Evolutionary conservation across 257 asterid genomes (phyloP).

Genomic region (Datura wrightii): DNA sequence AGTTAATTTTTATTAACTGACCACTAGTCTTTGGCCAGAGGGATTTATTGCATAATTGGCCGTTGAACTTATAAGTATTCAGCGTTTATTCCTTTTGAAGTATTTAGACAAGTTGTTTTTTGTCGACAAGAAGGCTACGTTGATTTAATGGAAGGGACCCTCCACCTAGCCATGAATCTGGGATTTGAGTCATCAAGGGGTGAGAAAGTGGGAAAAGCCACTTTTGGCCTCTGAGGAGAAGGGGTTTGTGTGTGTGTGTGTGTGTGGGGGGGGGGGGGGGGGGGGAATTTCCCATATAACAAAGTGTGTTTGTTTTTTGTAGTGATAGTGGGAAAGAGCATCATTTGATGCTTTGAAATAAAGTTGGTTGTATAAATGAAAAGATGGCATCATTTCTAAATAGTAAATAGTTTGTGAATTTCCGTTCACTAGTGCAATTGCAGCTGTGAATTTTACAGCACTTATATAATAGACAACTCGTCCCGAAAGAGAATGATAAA

Average conservation of each 20-base stretch:
- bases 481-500: not conserved
- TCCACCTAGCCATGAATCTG: not conserved
- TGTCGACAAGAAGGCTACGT: not conserved
- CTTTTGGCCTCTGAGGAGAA: constrained; percentile 12
- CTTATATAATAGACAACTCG: not conserved
- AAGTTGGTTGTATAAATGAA: not conserved
- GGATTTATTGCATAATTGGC: not conserved
- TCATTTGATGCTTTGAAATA: constrained; percentile 20
- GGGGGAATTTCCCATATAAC: not conserved
- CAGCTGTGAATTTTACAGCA: not conserved
- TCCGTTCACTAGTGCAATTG: not conserved
- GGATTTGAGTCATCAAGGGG: not conserved
- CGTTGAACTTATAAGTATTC: not conserved
- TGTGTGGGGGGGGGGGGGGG: no score
- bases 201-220: not conserved
- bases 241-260: no score
- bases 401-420: not conserved
- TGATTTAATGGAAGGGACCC: not conserved
- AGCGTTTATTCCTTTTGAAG: not conserved
- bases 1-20: not conserved
- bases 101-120: not conserved
- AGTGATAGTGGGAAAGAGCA: not conserved
- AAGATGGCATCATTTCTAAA: not conserved
- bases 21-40: not conserved
- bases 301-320: not conserved